Evolutionary conservation across 2,329 filamentous ascomycete species (phyloP), one percentile per base, ranked within the genome.

Genomic region (Trichophyton mentagrophytes): DNA sequence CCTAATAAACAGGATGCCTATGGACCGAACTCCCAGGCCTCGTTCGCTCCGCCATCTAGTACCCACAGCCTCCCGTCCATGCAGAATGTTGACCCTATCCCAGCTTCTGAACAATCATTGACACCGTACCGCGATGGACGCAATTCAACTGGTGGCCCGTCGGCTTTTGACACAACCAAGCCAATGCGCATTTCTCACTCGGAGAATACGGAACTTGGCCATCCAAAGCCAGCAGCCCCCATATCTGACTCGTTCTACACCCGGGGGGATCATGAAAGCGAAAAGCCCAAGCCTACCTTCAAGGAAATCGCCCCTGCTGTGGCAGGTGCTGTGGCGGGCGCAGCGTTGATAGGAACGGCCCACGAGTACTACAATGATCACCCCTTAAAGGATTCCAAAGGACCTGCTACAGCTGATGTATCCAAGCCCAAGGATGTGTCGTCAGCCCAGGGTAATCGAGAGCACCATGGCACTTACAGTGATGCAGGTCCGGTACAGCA

Each of bases 181-280:
- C 59, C 59, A 33, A 58, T 62, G 7, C 57, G 49, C 44, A 38
- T 42, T 11, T 61, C 73, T 15, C 79, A 82, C 47, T 82, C 85
- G 3, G 82, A 77, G 4, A 78, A 83, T 0, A 80, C 90, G 36
- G 84, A 85, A 9, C 78, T 96, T n/a, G 87, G 93, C 70, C 89
- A 95, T 67, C 91, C 91, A 1, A 86, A 90, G 66, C 91, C 91
- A 1, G 81, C 89, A 62, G 79, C 82, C 1, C 89, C 88, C 0
- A 84, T 95, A 2, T 85, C 85, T 42, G 81, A 82, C 63, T 82
- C 82, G 17, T 80, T 91, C 0, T 88, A 89, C 20, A 73, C 73
- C 3, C 76, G 78, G 62, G 69, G 71, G 11, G 69, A 72, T 13
- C 11, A 36, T 17, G 33, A 9, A 66, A 72, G 2, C 15, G 11